Evolutionary conservation across 208 protist genomes (phyloP), one percentile per base, ranked within the genome.

Genomic region (Endotrypanum monterogeii): DNA sequence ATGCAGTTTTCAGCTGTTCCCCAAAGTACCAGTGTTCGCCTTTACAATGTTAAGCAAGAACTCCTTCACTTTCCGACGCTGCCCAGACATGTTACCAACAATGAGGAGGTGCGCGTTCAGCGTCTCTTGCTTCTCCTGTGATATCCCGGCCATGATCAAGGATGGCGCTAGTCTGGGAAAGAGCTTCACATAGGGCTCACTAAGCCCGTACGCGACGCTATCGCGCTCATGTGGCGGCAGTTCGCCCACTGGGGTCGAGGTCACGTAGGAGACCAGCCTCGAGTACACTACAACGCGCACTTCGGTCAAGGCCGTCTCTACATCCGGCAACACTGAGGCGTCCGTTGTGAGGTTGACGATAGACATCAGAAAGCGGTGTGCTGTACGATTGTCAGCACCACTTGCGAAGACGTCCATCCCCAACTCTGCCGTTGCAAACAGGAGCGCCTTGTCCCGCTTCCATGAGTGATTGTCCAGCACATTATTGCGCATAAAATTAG

Each of bases 41-140:
- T 37, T 65, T n/a, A 71, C 76, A 7, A 76, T 61, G 51, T 52
- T 51, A 7, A 84, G 28, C 25, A 94, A 51, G 58, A 92, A 93
- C 14, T 93, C 88, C 63, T 86, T 90, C 54, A 93, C 83, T 41
- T 77, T 83, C 6, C 84, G 83, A 16, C 90, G 86, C 56, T 89
- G 78, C 25, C 67, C 67, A 37, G 80, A 72, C 58, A 82, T 50
- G 23, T 82, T 79, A 20, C 32, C 25, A 1, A 76, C 61, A 23
- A 94, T 79, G 14, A 82, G 65, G 41, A 94, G 74, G 35, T 93
- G 84, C 9, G 88, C 76, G 35, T 93, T 78, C 1, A 94, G 81
- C 20, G 85, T 85, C 23, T 91, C 88, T 4, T 91, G 75, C 28
- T 72, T 60, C 54, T 69, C 68, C 35, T 71, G 57, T 12, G 56